Evolutionary conservation across 1,139 yeast species (phyloP).

Genomic region (Kodamaea sp.): DNA sequence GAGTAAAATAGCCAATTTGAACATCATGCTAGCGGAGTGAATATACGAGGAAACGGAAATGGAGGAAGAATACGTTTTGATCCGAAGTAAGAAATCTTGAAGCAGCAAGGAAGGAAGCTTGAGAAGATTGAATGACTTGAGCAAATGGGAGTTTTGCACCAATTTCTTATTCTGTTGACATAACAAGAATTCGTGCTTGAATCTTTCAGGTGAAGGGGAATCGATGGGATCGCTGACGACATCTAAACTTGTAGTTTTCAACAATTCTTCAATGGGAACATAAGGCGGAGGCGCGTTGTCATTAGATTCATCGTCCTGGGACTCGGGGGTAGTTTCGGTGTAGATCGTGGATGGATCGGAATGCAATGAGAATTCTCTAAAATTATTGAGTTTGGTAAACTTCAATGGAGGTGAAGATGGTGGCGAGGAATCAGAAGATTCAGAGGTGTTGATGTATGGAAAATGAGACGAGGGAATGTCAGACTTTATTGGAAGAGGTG

Average conservation of each 20-base stretch:
- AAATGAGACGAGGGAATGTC: slow-evolving; percentile 1
- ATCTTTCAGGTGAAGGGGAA: slow-evolving; percentile 8
- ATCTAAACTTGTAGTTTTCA: slow-evolving; percentile 18
- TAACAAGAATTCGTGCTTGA: slow-evolving; percentile 10
- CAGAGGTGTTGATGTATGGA: not conserved
- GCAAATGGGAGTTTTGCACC: slow-evolving; percentile 29
- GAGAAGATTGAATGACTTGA: slow-evolving; percentile 36
- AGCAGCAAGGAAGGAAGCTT: slow-evolving; percentile 38
- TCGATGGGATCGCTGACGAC: slow-evolving; percentile 19
- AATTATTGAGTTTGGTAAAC: slow-evolving; percentile 14
- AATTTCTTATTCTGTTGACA: slow-evolving; percentile 7
- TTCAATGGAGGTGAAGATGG: slow-evolving; percentile 25
- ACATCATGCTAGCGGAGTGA: slow-evolving; percentile 43
- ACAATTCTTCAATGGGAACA: slow-evolving; percentile 30
- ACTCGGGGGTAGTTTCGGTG: slow-evolving; percentile 14
- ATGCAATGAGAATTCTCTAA: slow-evolving; percentile 2
- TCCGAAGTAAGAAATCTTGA: slow-evolving; percentile 39
- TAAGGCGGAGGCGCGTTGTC: slow-evolving; percentile 10
- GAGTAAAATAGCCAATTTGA: slow-evolving; percentile 36
- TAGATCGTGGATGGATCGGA: slow-evolving; percentile 1
- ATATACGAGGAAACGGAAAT: slow-evolving; percentile 43
- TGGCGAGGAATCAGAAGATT: slow-evolving; percentile 12
- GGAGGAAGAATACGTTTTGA: slow-evolving; percentile 44
- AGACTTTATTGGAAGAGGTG: not conserved
- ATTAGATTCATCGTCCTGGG: slow-evolving; percentile 11